Base-by-base conservation (phyloP, 352 stramenopile genomes). In the Pythium myriotylum region DNA sequence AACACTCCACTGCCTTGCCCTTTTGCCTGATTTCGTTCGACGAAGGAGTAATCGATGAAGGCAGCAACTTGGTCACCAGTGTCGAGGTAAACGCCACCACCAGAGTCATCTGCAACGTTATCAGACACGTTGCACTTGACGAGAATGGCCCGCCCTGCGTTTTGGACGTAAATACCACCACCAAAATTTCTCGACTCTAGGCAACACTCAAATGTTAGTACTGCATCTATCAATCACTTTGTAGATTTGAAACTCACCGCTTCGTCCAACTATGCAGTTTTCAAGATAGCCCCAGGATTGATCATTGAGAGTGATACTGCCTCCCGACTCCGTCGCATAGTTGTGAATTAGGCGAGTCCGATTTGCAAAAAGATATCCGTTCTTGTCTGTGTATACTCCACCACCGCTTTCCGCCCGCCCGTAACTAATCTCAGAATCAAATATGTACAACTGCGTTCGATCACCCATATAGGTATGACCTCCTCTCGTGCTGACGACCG, bases 61-160 rank as follows among this genome's bases (percentile, higher is more conserved):
- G 62, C 79, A 8, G 59, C 20, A 10, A 83, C 77, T 32, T 59
- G 40, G 12, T 83, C 68, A 2, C 81, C 81, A 0, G 77, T 86
- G 35, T 88, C 75, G 7, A 90, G 19, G 42, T 68, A 90, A 35
- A 90, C 60, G 1, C 67, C 81, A 2, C 81, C 81, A 10, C 81
- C 81, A 0, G 79, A 81, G 49, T 88, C 81, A 39, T 90, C 81
- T 0, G 81, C 81, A 17, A 58, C 54, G 45, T 90, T 90, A 37
- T 76, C 57, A 1, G 60, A 62, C 10, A 90, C 17, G 4, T 63
- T 42, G n/a, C 69, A 80, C 9, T 43, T 50, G 1, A 62, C 24
- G 4, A 79, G 27, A 6, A 48, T 54, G 14, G 77, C 45, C 4
- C 48, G 51, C 5, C 58, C 62, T 2, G 64, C 69, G 20, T 72